Conservation (phyloP, 495 filamentous ascomycete genomes). For the Thermothielavioides terrestris region DNA sequence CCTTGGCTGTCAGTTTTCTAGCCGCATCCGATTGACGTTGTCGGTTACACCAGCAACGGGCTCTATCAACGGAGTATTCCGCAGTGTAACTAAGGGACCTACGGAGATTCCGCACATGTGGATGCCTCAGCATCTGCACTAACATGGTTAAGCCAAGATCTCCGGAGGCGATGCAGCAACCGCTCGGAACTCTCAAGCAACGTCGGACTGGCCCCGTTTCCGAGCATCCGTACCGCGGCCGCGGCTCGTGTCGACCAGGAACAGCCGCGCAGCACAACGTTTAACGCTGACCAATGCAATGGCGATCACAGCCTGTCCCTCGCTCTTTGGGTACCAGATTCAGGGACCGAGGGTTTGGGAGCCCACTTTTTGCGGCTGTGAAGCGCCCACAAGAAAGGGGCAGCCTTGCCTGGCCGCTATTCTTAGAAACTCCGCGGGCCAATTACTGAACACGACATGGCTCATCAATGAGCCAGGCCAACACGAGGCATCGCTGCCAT, state of each 20-base stretch:
- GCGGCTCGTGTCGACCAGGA: background rate
- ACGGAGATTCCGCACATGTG: too few species aligned
- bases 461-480: too few species aligned
- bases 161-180: too few species aligned
- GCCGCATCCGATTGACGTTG: background rate
- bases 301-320: background rate
- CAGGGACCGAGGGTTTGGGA: background rate
- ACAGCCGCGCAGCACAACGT: background rate
- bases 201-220: too few species aligned
- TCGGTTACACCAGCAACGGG: background rate
- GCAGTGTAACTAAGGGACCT: too few species aligned
- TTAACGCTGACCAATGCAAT: background rate
- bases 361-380: conserved; percentile 19
- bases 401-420: background rate
- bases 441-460: background rate
- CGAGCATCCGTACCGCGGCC: background rate
- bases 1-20: conserved; percentile 1
- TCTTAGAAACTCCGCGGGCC: conserved; percentile 1
- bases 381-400: background rate
- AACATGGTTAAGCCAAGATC: too few species aligned
- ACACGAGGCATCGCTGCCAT: background rate
- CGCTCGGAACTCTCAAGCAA: too few species aligned
- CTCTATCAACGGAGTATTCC: too few species aligned
- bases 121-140: too few species aligned
- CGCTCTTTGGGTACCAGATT: background rate